phyloP scores from a whole-genome alignment of 2,329 filamentous ascomycete genomes.

The Colletotrichum australisinense region DNA sequence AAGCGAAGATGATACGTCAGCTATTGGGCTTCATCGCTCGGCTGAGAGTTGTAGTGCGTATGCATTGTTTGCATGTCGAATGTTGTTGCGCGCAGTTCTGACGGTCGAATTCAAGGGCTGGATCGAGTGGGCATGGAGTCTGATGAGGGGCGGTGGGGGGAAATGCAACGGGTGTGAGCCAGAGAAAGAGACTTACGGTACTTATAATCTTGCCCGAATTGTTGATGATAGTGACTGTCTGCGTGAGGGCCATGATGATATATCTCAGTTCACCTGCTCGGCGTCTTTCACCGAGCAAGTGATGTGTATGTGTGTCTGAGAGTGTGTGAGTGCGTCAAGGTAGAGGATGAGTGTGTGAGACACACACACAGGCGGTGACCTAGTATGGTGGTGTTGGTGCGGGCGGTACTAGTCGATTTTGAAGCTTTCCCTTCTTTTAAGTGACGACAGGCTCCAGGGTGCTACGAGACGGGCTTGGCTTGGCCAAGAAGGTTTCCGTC shows the following conservation, averaged over 20 bases:
- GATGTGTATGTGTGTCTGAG: neutral
- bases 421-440: conserved; percentile 25
- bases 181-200: conserved; percentile 68
- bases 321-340: neutral
- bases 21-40: conserved; percentile 2
- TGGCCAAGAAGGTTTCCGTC: neutral
- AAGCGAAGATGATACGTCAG: conserved; percentile 31
- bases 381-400: conserved; percentile 15
- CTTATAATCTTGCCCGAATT: conserved; percentile 91
- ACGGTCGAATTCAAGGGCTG: conserved; percentile 1
- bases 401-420: conserved; percentile 20
- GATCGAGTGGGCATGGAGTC: conserved; percentile 11
- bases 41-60: conserved; percentile 9
- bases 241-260: conserved; percentile 58
- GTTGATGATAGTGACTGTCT: conserved; percentile 92
- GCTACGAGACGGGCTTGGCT: neutral
- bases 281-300: neutral
- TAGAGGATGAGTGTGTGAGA: conserved; percentile 1
- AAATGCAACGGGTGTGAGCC: conserved; percentile 19
- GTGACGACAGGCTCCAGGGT: conserved; percentile 26
- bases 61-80: conserved; percentile 22
- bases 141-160: conserved; percentile 30
- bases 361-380: conserved; percentile 31
- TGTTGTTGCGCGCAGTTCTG: conserved; percentile 1
- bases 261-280: conserved; percentile 1